Evolutionary conservation across 106 monocot species (phyloP).

Genomic region (Acanthochlamys bracteata): DNA sequence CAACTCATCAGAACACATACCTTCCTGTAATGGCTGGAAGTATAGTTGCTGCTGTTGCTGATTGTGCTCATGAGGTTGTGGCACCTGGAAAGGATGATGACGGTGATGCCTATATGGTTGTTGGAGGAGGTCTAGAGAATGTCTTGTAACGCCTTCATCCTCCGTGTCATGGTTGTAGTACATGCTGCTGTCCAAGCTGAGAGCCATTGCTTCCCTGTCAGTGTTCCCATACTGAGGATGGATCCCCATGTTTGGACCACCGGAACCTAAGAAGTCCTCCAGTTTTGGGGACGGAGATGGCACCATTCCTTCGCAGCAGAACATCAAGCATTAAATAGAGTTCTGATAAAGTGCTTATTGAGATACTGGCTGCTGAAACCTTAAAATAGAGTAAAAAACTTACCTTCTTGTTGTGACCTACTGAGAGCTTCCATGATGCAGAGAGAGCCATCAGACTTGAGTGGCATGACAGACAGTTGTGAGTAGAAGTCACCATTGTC

Average conservation of each 20-base stretch:
- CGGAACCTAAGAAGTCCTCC: slow-evolving; percentile 77
- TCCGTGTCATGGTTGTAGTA: slow-evolving; percentile 52
- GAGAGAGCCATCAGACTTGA: slow-evolving; percentile 96
- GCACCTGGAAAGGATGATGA: neutral
- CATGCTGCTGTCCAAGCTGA: slow-evolving; percentile 57
- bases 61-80: neutral
- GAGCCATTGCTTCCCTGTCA: slow-evolving; percentile 60
- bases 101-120: slow-evolving; percentile 20
- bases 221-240: slow-evolving; percentile 56
- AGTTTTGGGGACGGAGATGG: slow-evolving; percentile 84
- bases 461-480: slow-evolving; percentile 64
- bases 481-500: slow-evolving; percentile 42
- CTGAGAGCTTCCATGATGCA: slow-evolving; percentile 89
- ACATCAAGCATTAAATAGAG: neutral
- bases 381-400: slow-evolving; percentile 3
- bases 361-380: no score
- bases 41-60: slow-evolving; percentile 23
- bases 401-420: slow-evolving; percentile 56
- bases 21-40: slow-evolving; percentile 60
- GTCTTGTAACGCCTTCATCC: slow-evolving; percentile 21
- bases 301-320: slow-evolving; percentile 51
- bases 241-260: slow-evolving; percentile 74
- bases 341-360: neutral
- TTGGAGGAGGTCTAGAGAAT: slow-evolving; percentile 44
- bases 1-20: slow-evolving; percentile 31